phyloP scores from a whole-genome alignment of 352 stramenopile genomes.

The Globisporangium carolinianum region DNA sequence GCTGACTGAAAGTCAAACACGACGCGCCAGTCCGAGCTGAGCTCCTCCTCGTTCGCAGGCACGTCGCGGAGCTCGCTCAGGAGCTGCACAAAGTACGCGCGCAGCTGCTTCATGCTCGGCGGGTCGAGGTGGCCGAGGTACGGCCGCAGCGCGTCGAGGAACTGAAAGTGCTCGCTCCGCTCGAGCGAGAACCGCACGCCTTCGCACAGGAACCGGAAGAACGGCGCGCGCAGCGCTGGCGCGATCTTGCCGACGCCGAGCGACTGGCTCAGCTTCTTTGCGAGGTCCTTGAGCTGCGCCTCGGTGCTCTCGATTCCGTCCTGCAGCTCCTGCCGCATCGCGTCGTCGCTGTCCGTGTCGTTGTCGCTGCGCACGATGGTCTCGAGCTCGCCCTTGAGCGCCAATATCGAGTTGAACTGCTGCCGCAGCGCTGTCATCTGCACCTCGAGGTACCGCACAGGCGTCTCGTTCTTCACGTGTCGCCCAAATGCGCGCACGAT shows the following conservation, averaged over 20 bases:
- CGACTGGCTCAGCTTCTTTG: conserved; percentile 76
- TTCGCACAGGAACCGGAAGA: conserved; percentile 80
- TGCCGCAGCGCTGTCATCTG: conserved; percentile 81
- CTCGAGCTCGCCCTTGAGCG: conserved; percentile 52
- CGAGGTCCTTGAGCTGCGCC: conserved; percentile 55
- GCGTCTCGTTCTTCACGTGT: conserved; percentile 65
- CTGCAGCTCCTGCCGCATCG: conserved; percentile 43
- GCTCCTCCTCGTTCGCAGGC: conserved; percentile 29
- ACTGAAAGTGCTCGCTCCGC: conserved; percentile 44
- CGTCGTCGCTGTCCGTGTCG: conserved; percentile 22
- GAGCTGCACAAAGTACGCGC: conserved; percentile 60
- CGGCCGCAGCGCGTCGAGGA: conserved; percentile 57
- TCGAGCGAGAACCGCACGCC: conserved; percentile 71
- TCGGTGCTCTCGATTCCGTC: conserved; percentile 43
- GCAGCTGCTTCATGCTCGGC: conserved; percentile 50
- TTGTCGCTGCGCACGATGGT: conserved; percentile 17
- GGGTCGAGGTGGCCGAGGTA: conserved; percentile 74
- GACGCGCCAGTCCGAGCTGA: conserved; percentile 40
- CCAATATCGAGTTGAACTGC: conserved; percentile 54
- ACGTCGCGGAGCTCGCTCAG: conserved; percentile 38
- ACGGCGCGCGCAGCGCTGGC: conserved; percentile 53
- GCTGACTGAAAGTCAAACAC: conserved; percentile 67
- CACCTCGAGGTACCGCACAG: conserved; percentile 80
- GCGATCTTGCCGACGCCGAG: conserved; percentile 73
- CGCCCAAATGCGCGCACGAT: conserved; percentile 80